A percentile compares a stretch with the other conserved stretches of the same genome.
Conservation (phyloP, 495 filamentous ascomycete genomes). For the Penicillium parvum region DNA sequence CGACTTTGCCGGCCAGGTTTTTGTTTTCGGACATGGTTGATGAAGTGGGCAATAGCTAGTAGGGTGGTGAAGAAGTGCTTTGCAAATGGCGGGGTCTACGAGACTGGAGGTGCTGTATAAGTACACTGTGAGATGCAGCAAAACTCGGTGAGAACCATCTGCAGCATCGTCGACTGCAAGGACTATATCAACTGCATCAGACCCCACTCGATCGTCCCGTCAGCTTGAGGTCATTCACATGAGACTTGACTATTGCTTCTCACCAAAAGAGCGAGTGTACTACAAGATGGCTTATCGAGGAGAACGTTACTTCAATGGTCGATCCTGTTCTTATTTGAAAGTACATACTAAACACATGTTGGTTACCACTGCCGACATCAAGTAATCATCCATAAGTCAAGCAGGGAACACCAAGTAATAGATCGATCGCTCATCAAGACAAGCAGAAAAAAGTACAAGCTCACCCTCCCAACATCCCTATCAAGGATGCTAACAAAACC, state of each 20-base stretch:
- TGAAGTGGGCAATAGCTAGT: too few relatives aligned
- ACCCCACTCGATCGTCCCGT: too few relatives aligned
- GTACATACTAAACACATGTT: constrained; percentile 16
- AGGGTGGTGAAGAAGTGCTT: not conserved
- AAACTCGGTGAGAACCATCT: too few relatives aligned
- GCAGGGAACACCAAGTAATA: constrained; percentile 7
- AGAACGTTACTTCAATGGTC: too few relatives aligned
- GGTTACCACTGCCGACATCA: not conserved
- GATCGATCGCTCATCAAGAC: constrained; percentile 16
- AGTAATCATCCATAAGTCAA: constrained; percentile 1
- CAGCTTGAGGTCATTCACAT: too few relatives aligned
- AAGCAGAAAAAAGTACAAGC: constrained; percentile 10
- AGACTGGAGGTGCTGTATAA: too few relatives aligned
- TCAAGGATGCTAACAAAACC: not conserved
- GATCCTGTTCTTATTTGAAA: constrained; percentile 7
- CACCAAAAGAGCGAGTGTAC: too few relatives aligned
- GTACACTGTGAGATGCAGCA: too few relatives aligned
- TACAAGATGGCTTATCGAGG: too few relatives aligned
- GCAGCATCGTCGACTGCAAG: too few relatives aligned
- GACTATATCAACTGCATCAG: too few relatives aligned
- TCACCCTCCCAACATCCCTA: constrained; percentile 2
- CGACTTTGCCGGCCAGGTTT: constrained; percentile 27
- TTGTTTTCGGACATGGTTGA: constrained; percentile 12
- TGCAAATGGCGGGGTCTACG: not conserved
- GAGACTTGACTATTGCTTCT: too few relatives aligned